These are phyloP conservation scores for Collybiopsis confluens DNA, from an alignment of 768 basidiomycete species.

Conservation along the genomic window DNA sequence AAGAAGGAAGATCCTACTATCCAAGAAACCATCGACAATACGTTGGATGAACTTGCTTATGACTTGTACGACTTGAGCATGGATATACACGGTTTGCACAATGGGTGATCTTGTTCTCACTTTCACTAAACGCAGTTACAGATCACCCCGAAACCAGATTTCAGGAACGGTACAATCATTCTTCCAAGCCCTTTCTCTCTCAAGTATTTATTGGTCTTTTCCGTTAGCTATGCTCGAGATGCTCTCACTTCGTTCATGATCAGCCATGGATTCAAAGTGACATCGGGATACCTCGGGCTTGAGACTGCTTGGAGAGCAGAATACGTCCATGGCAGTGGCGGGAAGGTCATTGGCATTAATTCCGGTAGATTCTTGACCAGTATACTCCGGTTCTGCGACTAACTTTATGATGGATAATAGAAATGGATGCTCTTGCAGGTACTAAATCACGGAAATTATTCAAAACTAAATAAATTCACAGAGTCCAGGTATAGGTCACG, in stretches of 20 bases:
- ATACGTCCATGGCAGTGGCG: constrained; percentile 53
- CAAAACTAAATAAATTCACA: no score
- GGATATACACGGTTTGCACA: constrained; percentile 60
- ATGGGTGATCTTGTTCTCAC: neutral
- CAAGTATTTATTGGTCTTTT: constrained; percentile 8
- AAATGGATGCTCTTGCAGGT: constrained; percentile 47
- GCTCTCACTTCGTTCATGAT: constrained; percentile 63
- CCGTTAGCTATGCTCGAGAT: constrained; percentile 66
- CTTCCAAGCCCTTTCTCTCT: constrained; percentile 6
- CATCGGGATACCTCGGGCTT: constrained; percentile 63
- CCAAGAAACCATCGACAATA: constrained; percentile 43
- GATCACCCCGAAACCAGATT: constrained; percentile 66
- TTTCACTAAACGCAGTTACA: constrained; percentile 22
- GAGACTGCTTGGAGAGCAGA: constrained; percentile 78
- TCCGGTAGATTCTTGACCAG: constrained; percentile 54
- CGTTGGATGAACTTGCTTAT: constrained; percentile 46
- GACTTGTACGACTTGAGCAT: constrained; percentile 63
- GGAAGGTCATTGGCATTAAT: constrained; percentile 71
- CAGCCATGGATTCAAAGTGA: constrained; percentile 65
- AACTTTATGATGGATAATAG: constrained; percentile 4
- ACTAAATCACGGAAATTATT: no score
- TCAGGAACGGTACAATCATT: constrained; percentile 45
- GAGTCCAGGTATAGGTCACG: constrained; percentile 44
- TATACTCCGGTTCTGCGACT: neutral
- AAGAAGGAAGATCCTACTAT: constrained; percentile 11